Evolutionary conservation across 495 filamentous ascomycete genomes (phyloP).

Genomic region (Penicillium paradoxum): DNA sequence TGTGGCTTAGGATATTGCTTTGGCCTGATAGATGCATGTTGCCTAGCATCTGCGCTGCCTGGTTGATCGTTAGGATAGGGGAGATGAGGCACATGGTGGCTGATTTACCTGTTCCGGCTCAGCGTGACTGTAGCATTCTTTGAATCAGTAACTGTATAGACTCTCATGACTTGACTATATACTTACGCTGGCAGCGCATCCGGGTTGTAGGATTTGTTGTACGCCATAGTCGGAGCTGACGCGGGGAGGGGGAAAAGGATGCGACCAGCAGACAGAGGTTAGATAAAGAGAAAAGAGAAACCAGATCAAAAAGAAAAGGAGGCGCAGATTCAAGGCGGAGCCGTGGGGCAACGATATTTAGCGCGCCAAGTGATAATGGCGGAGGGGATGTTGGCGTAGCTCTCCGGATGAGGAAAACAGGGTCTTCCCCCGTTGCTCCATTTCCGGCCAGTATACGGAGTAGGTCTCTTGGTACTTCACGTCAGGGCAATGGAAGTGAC

Average conservation of each 20-base stretch:
- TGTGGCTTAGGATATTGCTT: slow-evolving; percentile 4
- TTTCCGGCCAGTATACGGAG: background rate
- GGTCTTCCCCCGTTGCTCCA: too few relatives aligned
- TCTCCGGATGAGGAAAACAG: background rate
- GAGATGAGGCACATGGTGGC: background rate
- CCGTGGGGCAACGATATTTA: slow-evolving; percentile 25
- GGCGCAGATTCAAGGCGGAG: slow-evolving; percentile 20
- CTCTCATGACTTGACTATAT: background rate
- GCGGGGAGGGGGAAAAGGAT: slow-evolving; percentile 3
- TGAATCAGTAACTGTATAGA: slow-evolving; percentile 9
- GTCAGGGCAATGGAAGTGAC: background rate
- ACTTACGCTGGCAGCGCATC: slow-evolving; percentile 94
- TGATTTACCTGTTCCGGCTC: slow-evolving; percentile 81
- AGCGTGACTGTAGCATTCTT: slow-evolving; percentile 62
- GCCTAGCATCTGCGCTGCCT: slow-evolving; percentile 54
- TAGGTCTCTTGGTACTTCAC: background rate
- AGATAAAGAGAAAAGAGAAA: background rate
- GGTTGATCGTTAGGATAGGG: slow-evolving; percentile 5
- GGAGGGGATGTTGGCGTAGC: background rate
- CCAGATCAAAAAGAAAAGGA: slow-evolving; percentile 5
- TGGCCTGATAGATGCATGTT: slow-evolving; percentile 30
- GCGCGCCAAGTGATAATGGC: slow-evolving; percentile 9
- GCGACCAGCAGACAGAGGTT: background rate
- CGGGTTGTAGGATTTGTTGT: slow-evolving; percentile 90
- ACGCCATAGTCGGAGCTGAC: slow-evolving; percentile 66